Base-by-base conservation (phyloP, 352 stramenopile species). In the Globisporangium emineosum region DNA sequence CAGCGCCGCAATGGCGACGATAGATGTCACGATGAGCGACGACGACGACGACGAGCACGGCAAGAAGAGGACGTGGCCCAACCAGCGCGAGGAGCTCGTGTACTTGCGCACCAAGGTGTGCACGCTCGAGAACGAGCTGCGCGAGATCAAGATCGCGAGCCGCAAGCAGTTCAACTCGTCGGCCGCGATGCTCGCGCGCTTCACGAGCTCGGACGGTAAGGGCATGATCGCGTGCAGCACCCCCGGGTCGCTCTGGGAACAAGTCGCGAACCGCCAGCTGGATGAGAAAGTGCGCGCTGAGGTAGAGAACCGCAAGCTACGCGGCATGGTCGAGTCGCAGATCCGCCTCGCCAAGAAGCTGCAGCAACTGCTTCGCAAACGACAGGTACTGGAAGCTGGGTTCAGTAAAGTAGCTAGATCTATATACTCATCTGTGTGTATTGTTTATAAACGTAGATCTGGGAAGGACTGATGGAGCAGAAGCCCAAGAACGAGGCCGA, bases 181-280 rank as follows among this genome's bases (percentile, higher is more conserved):
- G 15, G 37, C 37, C 12, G 37, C 37, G 37, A 43, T 43, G 30
- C 51, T 59, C 12, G 52, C 52, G 62, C 62, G 62, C 21, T 51
- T 67, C 32, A 51, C 53, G 30, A 62, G 25, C 32, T 27, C 29
- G 15, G 62, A 50, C 32, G 53, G 42, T 10, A 56, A 33, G 7
- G 53, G 52, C 29, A 55, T 67, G 37, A 42, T 67, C 13, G 42
- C 53, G 42, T 67, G 62, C 25, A 67, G 19, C 15, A 55, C 55
- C 5, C 62, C 62, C 0, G 62, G 53, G n/a, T 63, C 63, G 35
- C 50, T 68, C n/a, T 68, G 63, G 63, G 63, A 68, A 40, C 63
- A 64, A 50, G 63, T 68, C 45, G 63, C 63, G 33, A 68, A 68
- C 47, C 63, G 57, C 29, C 63, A 68, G 47, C 35, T 68, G 8